Evolutionary conservation across 2,329 filamentous ascomycete species (phyloP).

Genomic region (Pyrenophora graminea): DNA sequence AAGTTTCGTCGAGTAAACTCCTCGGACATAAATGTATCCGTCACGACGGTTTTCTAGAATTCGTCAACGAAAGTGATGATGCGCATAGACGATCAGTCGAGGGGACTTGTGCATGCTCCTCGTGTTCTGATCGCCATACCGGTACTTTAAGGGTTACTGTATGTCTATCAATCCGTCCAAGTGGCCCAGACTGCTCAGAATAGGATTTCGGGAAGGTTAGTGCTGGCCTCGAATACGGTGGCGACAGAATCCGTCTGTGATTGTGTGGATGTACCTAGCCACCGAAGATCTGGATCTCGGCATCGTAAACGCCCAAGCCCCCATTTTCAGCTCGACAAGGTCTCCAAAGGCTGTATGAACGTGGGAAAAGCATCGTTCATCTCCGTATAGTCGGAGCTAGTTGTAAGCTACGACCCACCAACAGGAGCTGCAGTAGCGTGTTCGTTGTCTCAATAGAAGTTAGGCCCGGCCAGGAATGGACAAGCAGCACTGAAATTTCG

Average conservation of each 20-base stretch:
- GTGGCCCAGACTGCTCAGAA: no score
- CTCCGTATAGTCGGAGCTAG: conserved; percentile 23
- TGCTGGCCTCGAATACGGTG: no score
- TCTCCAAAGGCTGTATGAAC: conserved; percentile 23
- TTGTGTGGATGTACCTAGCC: not conserved
- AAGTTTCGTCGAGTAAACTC: conserved; percentile 1
- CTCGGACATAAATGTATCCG: no score
- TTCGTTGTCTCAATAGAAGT: conserved; percentile 12
- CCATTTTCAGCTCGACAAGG: conserved; percentile 13
- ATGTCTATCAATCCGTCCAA: not conserved
- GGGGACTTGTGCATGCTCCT: not conserved
- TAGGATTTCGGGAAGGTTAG: no score
- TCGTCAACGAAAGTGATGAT: not conserved
- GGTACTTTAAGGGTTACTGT: not conserved
- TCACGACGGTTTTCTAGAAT: not conserved
- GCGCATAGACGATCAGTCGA: not conserved
- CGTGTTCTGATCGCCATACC: not conserved
- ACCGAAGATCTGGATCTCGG: not conserved
- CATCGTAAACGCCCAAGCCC: conserved; percentile 4
- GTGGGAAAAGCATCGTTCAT: conserved; percentile 21
- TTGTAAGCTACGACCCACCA: conserved; percentile 22
- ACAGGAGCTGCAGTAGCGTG: conserved; percentile 19
- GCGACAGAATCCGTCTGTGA: not conserved
- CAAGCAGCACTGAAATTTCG: conserved; percentile 19
- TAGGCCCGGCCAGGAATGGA: conserved; percentile 27